Percentiles rank a stretch among this genome's conserved stretches.
Evolutionary conservation across 2,329 filamentous ascomycete genomes (phyloP).

Genomic region (Venturia oleaginea): DNA sequence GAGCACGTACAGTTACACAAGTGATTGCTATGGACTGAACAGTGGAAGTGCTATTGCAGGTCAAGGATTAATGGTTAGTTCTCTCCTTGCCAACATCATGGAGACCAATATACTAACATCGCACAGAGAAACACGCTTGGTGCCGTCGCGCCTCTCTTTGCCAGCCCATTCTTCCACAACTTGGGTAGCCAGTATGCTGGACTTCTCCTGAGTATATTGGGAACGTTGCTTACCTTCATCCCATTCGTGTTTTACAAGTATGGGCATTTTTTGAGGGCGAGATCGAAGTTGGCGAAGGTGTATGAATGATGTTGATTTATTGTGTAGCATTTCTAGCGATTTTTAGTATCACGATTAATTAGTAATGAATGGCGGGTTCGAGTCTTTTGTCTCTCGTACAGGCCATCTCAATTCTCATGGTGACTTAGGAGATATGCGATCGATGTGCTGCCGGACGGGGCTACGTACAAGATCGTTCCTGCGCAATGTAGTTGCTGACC

Average conservation of each 20-base stretch:
- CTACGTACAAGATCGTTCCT: neutral
- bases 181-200: slow-evolving; percentile 45
- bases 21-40: slow-evolving; percentile 18
- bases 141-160: slow-evolving; percentile 44
- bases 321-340: neutral
- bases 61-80: neutral
- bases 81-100: neutral
- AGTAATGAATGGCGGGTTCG: neutral
- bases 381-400: neutral
- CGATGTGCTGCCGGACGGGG: no score
- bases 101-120: slow-evolving; percentile 33
- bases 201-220: slow-evolving; percentile 39
- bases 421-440: neutral
- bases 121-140: slow-evolving; percentile 46
- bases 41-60: slow-evolving; percentile 10
- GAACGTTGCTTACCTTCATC: slow-evolving; percentile 33
- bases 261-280: slow-evolving; percentile 30
- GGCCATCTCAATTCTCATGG: neutral
- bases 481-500: neutral
- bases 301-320: slow-evolving; percentile 16
- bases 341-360: neutral
- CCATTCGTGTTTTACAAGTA: slow-evolving; percentile 38
- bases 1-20: slow-evolving; percentile 32
- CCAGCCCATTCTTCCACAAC: slow-evolving; percentile 44
- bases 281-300: slow-evolving; percentile 31